Evolutionary conservation across 148 eudicot genomes (phyloP).

Genomic region (Arbutus unedo): DNA sequence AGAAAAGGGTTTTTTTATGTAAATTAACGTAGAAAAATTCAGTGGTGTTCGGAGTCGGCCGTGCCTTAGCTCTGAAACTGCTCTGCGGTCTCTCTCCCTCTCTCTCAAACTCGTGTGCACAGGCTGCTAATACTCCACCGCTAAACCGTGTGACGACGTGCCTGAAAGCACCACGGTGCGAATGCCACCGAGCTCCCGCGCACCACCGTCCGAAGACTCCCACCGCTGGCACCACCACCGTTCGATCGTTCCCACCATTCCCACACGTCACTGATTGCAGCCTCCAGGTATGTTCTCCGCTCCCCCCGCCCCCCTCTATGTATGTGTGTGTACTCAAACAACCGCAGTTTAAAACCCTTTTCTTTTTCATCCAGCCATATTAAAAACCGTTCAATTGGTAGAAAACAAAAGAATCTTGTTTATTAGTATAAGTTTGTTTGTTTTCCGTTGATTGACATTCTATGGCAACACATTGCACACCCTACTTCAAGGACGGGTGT

Average conservation of each 20-base stretch:
- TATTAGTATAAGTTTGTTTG: neutral
- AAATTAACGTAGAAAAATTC: too few relatives aligned
- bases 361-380: neutral
- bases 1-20: too few relatives aligned
- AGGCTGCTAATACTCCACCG: neutral
- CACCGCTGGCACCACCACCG: neutral
- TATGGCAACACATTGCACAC: neutral
- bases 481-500: neutral
- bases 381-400: too few relatives aligned
- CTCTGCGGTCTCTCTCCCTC: neutral
- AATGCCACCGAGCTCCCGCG: neutral
- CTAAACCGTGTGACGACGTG: neutral
- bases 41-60: too few relatives aligned
- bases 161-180: neutral
- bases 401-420: neutral
- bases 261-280: neutral
- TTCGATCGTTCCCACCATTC: neutral
- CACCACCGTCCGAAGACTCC: neutral
- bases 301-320: neutral
- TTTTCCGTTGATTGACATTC: neutral
- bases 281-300: neutral
- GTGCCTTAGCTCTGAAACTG: too few relatives aligned
- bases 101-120: neutral
- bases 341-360: neutral
- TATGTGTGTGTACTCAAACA: neutral